These are phyloP conservation scores for Lipomyces yamanashiensis DNA, from an alignment of 805 yeast species.

Conservation along the genomic window DNA sequence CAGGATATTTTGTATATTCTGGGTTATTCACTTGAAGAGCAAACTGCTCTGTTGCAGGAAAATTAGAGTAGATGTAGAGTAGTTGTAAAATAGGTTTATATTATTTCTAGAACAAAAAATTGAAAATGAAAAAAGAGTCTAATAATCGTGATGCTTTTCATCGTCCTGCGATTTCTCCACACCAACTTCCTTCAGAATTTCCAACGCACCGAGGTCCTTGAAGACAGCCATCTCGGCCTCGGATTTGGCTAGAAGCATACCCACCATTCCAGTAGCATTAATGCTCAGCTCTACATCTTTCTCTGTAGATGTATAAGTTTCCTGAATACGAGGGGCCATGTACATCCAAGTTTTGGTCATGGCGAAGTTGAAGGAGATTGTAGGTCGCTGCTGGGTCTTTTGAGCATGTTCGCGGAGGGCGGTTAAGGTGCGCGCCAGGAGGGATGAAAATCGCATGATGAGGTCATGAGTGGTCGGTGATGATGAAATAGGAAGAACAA, in stretches of 20 bases:
- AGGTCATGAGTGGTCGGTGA: slow-evolving; percentile 58
- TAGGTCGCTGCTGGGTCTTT: slow-evolving; percentile 32
- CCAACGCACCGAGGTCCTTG: slow-evolving; percentile 51
- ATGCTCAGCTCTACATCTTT: slow-evolving; percentile 53
- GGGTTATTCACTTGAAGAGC: slow-evolving; percentile 69
- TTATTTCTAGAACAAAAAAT: neutral
- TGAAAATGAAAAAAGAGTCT: neutral
- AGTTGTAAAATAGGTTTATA: neutral
- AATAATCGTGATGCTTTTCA: slow-evolving; percentile 37
- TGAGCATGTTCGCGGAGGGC: slow-evolving; percentile 47
- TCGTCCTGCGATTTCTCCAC: slow-evolving; percentile 50
- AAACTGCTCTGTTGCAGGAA: slow-evolving; percentile 43
- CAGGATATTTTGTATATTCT: slow-evolving; percentile 78
- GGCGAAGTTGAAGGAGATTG: slow-evolving; percentile 75
- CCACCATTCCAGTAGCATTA: slow-evolving; percentile 81
- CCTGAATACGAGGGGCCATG: slow-evolving; percentile 77
- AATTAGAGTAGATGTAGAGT: neutral
- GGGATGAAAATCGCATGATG: slow-evolving; percentile 69
- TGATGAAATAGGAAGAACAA: slow-evolving; percentile 64
- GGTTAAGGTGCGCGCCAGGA: slow-evolving; percentile 73
- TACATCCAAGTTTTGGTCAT: slow-evolving; percentile 84
- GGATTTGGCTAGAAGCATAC: slow-evolving; percentile 76
- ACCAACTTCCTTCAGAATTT: slow-evolving; percentile 67
- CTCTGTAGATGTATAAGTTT: slow-evolving; percentile 51
- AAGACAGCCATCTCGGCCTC: slow-evolving; percentile 54